These are phyloP conservation scores for Rhizopogon vesiculosus DNA, from an alignment of 768 basidiomycete species.

Conservation along the genomic window DNA sequence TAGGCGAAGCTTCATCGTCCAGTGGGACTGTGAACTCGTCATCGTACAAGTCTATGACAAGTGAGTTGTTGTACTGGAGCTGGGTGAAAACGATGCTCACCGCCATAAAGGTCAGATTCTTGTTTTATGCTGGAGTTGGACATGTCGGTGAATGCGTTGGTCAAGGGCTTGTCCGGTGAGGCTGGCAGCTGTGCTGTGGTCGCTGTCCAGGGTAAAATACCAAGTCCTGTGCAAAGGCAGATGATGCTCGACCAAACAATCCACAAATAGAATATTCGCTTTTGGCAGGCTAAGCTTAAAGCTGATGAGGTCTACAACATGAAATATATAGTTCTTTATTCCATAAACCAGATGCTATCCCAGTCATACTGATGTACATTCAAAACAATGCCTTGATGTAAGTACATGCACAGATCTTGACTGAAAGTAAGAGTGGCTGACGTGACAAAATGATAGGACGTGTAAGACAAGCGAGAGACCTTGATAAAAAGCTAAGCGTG, in stretches of 20 bases:
- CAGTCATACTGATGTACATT: constrained; percentile 1
- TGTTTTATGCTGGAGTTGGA: constrained; percentile 26
- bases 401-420: constrained; percentile 1
- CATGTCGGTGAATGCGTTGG: constrained; percentile 12
- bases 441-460: constrained; percentile 4
- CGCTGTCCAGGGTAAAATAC: not conserved
- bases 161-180: constrained; percentile 15
- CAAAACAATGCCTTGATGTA: constrained; percentile 1
- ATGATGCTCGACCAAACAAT: constrained; percentile 1
- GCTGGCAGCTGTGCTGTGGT: not conserved
- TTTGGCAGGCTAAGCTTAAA: too few species aligned
- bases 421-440: not conserved
- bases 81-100: constrained; percentile 22
- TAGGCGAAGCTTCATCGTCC: constrained; percentile 26
- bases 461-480: constrained; percentile 2
- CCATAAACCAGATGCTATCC: not conserved
- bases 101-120: constrained; percentile 44
- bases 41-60: constrained; percentile 47
- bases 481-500: not conserved
- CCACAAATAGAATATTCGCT: not conserved
- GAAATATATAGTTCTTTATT: constrained; percentile 3
- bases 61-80: constrained; percentile 1
- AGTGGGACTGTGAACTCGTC: constrained; percentile 33
- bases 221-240: not conserved
- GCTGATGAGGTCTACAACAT: not conserved